Percentiles rank a stretch among this genome's conserved stretches.
phyloP scores from a whole-genome alignment of 2,329 filamentous ascomycete genomes.

The Fusarium chuoi region DNA sequence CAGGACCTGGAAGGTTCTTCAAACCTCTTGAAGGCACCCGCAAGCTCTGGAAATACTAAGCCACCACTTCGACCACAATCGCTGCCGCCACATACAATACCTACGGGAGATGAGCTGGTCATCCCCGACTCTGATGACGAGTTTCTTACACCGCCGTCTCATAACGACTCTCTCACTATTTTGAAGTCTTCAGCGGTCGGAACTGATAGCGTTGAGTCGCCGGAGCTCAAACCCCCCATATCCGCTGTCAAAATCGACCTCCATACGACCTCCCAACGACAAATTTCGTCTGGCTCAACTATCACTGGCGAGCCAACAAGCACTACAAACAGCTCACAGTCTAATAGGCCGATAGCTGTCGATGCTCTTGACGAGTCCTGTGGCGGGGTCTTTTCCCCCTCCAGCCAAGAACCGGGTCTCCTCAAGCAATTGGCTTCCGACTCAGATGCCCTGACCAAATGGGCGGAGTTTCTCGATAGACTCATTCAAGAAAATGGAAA shows the following conservation, averaged over 20 bases:
- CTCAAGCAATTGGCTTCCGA: slow-evolving; percentile 47
- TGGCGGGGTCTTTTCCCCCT: neutral
- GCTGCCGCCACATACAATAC: neutral
- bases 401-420: slow-evolving; percentile 28
- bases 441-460: slow-evolving; percentile 48
- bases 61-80: neutral
- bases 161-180: slow-evolving; percentile 31
- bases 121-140: slow-evolving; percentile 70
- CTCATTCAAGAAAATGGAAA: slow-evolving; percentile 59
- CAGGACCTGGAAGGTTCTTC: slow-evolving; percentile 10
- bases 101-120: slow-evolving; percentile 48
- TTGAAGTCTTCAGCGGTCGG: slow-evolving; percentile 4
- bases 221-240: neutral
- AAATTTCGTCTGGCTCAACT: slow-evolving; percentile 22
- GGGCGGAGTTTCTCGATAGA: slow-evolving; percentile 52
- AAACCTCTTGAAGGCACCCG: slow-evolving; percentile 12
- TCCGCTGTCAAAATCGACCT: neutral
- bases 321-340: slow-evolving; percentile 15
- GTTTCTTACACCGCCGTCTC: slow-evolving; percentile 52
- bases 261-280: slow-evolving; percentile 21
- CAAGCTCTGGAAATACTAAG: slow-evolving; percentile 7
- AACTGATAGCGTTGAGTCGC: neutral
- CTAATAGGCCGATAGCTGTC: slow-evolving; percentile 4
- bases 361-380: neutral
- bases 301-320: neutral